phyloP scores from a whole-genome alignment of 495 filamentous ascomycete genomes.

The Rhizodiscina lignyota region DNA sequence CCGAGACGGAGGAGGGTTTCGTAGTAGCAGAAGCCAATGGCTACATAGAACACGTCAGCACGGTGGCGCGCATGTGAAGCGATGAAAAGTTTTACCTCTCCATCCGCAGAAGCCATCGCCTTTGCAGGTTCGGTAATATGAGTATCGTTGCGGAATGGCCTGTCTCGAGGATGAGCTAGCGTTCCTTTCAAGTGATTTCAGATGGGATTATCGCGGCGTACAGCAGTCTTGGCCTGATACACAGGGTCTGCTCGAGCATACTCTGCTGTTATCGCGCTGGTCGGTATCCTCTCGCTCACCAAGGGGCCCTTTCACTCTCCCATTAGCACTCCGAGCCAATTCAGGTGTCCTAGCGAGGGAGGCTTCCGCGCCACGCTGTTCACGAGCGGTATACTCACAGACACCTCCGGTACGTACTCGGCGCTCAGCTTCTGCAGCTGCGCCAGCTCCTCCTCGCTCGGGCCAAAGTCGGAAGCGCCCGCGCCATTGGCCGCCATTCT shows the following conservation, averaged over 20 bases:
- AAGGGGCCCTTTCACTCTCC: conserved; percentile 48
- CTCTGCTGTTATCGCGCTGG: conserved; percentile 62
- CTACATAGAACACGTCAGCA: conserved; percentile 26
- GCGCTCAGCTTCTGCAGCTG: conserved; percentile 26
- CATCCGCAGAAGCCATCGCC: conserved; percentile 96
- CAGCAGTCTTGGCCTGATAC: conserved; percentile 70
- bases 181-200: no score
- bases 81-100: conserved; percentile 55
- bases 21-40: conserved; percentile 84
- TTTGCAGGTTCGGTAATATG: conserved; percentile 70
- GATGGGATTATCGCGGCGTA: no score
- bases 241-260: conserved; percentile 84
- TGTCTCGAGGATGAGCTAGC: conserved; percentile 25
- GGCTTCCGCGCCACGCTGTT: no score
- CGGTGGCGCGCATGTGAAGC: no score
- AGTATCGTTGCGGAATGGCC: conserved; percentile 71
- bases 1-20: conserved; percentile 58
- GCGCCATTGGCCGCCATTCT: no score
- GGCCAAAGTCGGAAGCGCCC: no score
- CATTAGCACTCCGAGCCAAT: no score
- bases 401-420: conserved; percentile 23
- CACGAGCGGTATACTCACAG: no score
- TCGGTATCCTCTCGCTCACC: conserved; percentile 63
- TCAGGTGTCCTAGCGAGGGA: no score
- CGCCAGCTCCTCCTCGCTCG: conserved; percentile 22